These are phyloP conservation scores for Ampelomyces quisqualis DNA, from an alignment of 2,329 filamentous ascomycete species.

Conservation along the genomic window DNA sequence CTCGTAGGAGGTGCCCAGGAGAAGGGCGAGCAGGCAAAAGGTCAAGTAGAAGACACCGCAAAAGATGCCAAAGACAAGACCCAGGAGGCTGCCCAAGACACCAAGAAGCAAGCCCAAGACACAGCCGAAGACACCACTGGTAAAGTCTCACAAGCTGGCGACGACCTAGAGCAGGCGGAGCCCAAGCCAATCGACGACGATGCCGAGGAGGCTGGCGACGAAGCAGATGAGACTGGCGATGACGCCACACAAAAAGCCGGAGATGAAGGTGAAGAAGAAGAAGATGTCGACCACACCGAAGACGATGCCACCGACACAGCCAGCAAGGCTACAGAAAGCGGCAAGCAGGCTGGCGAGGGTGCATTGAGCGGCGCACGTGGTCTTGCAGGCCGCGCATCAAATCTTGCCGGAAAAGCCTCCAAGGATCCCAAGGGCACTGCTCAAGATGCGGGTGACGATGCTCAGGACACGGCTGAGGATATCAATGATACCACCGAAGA, in stretches of 20 bases:
- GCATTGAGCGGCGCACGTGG: constrained; percentile 49
- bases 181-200: constrained; percentile 50
- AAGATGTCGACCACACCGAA: constrained; percentile 42
- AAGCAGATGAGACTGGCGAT: constrained; percentile 32
- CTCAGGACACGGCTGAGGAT: constrained; percentile 27
- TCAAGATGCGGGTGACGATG: constrained; percentile 41
- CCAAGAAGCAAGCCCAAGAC: constrained; percentile 40
- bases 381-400: constrained; percentile 51
- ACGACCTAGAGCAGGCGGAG: constrained; percentile 49
- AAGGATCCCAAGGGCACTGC: constrained; percentile 43
- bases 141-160: constrained; percentile 51
- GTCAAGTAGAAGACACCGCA: constrained; percentile 31
- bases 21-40: constrained; percentile 20
- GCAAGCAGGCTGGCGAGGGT: constrained; percentile 41
- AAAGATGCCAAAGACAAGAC: constrained; percentile 36
- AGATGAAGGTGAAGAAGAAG: constrained; percentile 49
- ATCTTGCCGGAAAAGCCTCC: constrained; percentile 47
- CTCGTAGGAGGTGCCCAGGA: constrained; percentile 24
- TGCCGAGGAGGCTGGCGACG: constrained; percentile 32
- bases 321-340: constrained; percentile 38
- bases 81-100: constrained; percentile 39
- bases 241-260: constrained; percentile 48
- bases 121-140: constrained; percentile 44
- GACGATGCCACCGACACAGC: constrained; percentile 44
- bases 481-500: constrained; percentile 41